These are phyloP conservation scores for Rutstroemia sp. DNA, from an alignment of 2,329 filamentous ascomycete species.

Conservation along the genomic window DNA sequence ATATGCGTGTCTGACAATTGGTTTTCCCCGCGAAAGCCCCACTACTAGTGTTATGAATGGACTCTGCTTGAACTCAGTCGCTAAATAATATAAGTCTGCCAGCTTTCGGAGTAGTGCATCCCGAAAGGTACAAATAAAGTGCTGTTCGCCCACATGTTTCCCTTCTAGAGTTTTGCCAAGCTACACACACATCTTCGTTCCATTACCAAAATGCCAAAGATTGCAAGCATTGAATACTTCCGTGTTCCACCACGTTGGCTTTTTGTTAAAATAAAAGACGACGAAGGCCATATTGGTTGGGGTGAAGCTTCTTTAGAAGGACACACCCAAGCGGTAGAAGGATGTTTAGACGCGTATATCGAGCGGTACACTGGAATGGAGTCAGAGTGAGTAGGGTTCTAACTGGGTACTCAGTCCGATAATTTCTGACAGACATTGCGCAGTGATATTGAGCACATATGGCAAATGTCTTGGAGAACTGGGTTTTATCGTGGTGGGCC, in stretches of 20 bases:
- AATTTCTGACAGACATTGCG: background rate
- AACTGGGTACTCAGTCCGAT: background rate
- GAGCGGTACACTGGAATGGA: conserved; percentile 57
- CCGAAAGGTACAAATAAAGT: too few relatives aligned
- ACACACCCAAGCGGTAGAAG: conserved; percentile 67
- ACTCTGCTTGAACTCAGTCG: too few relatives aligned
- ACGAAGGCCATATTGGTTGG: conserved; percentile 59
- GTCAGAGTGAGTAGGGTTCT: conserved; percentile 48
- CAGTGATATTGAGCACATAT: conserved; percentile 73
- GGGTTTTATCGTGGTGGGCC: conserved; percentile 73
- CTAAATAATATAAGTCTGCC: too few relatives aligned
- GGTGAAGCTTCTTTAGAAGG: conserved; percentile 70
- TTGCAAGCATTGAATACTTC: conserved; percentile 64
- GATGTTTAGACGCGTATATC: conserved; percentile 60
- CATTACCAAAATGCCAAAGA: conserved; percentile 47
- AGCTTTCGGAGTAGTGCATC: too few relatives aligned
- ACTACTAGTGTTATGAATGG: too few relatives aligned
- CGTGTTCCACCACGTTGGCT: conserved; percentile 69
- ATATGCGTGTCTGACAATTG: too few relatives aligned
- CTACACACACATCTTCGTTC: too few relatives aligned
- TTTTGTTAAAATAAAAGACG: conserved; percentile 69
- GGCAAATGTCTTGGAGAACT: conserved; percentile 65
- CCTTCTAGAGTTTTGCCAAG: too few relatives aligned
- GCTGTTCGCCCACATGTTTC: too few relatives aligned
- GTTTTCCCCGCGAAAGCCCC: too few relatives aligned